Evolutionary conservation across 192 early-diverging fungal genomes (phyloP).

Genomic region (Linnemannia hyalina): DNA sequence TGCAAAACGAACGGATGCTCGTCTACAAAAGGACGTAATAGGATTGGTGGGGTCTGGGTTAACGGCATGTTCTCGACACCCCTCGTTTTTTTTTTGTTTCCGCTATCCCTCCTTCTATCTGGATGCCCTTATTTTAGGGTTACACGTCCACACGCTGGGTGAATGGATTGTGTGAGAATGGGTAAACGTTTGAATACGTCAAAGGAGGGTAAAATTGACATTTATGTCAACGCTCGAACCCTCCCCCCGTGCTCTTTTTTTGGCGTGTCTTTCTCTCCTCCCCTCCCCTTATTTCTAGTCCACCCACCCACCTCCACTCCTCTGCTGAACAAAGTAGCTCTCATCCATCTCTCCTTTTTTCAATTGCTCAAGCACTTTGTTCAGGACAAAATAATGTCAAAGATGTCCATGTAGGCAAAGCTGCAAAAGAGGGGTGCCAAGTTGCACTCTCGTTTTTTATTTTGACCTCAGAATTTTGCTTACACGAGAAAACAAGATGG

Average conservation of each 20-base stretch:
- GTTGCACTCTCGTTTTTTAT: too few relatives aligned
- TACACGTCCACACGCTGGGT: neutral
- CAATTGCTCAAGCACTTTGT: neutral
- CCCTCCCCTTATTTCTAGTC: neutral
- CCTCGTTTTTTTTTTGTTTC: too few relatives aligned
- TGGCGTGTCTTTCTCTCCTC: neutral
- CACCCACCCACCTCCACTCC: neutral
- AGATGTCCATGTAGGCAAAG: neutral
- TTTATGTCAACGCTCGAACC: neutral
- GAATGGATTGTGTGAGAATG: neutral
- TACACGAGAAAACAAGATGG: neutral
- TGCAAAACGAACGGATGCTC: neutral
- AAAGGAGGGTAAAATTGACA: neutral
- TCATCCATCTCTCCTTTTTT: neutral
- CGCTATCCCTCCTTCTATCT: too few relatives aligned
- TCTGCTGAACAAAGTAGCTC: neutral
- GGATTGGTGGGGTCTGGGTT: too few relatives aligned
- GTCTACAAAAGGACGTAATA: neutral
- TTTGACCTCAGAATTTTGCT: too few relatives aligned
- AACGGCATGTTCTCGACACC: too few relatives aligned
- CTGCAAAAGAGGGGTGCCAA: neutral
- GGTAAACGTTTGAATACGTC: neutral
- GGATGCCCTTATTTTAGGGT: too few relatives aligned
- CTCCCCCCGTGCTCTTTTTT: neutral
- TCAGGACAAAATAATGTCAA: neutral